Evolutionary conservation across 2,329 filamentous ascomycete genomes (phyloP), one percentile per base, ranked within the genome.

Genomic region (Verticillium longisporum): DNA sequence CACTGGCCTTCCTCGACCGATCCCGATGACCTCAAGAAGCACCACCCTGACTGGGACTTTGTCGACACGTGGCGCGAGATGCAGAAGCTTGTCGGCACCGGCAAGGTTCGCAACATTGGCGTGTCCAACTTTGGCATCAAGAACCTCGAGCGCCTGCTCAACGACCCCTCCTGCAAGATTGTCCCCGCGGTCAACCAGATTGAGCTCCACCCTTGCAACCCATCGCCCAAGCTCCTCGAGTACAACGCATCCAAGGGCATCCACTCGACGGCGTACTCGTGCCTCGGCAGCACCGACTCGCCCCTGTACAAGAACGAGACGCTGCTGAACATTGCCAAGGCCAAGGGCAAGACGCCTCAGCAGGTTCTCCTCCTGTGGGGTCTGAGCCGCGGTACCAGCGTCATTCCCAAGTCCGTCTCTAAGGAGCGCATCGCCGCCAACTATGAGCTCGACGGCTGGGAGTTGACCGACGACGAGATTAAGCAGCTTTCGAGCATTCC

Each of bases 41-140:
- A 88, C 72, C 83, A 87, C 65, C 79, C 84, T 36, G 90, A 92
- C 78, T 94, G 91, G 90, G 83, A 91, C 77, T 94, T 90, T 75
- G 80, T 90, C 68, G 87, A 95, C 75, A 95, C 91, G 32, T 96
- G 83, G 85, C 78, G 80, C 63, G 87, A 88, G 77, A 79, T 90
- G 81, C 85, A 90, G 76, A 89, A 88, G 80, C 79, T 91, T 56
- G 77, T 85, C 31, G 83, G 75, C 11, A 86, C 83, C 55, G 87
- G 88, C 73, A 90, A 91, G 75, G 89, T 89, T 58, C 84, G 82
- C 75, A 91, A 91, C 79, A 92, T 94, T 72, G 91, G 91, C 68
- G 89, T 95, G 61, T 92, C 89, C 74, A 96, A 96, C 82, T 95
- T 96, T 73, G 88, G 83, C 65, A 91, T 93, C 73, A 85, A 80